Conservation (phyloP, 495 filamentous ascomycete species). For the Parachaetomium inaequale region DNA sequence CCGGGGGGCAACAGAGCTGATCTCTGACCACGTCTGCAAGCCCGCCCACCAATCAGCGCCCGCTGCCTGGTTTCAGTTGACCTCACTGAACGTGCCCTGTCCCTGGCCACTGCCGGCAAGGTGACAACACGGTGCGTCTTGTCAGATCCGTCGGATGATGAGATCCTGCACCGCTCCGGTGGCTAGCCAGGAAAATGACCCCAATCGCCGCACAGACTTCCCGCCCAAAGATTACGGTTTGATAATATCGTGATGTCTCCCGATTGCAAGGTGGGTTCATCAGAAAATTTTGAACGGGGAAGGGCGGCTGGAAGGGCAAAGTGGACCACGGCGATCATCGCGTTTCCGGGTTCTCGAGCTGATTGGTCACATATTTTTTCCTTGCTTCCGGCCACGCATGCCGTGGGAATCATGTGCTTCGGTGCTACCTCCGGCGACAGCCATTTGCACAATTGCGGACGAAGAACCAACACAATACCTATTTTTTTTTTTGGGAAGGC, state of each 20-base stretch:
- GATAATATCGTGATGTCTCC: slow-evolving; percentile 3
- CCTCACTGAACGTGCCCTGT: background rate
- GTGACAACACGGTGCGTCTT: background rate
- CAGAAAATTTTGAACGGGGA: background rate
- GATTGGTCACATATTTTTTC: background rate
- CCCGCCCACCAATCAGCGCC: background rate
- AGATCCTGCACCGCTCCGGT: background rate
- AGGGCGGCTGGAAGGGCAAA: background rate
- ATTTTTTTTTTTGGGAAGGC: no score
- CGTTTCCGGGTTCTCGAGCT: background rate
- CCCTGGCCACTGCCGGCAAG: slow-evolving; percentile 2
- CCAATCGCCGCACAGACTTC: slow-evolving; percentile 3
- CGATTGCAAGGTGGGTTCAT: background rate
- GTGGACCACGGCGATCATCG: background rate
- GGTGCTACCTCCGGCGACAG: background rate
- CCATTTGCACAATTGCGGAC: no score
- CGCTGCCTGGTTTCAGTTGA: background rate
- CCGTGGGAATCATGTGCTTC: slow-evolving; percentile 17
- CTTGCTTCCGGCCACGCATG: slow-evolving; percentile 7
- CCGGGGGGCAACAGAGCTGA: slow-evolving; percentile 10
- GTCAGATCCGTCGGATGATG: background rate
- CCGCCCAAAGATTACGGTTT: background rate
- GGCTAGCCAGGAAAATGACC: background rate
- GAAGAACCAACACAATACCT: background rate
- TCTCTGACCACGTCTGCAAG: slow-evolving; percentile 7